A percentile compares a stretch with the other conserved stretches of the same genome.
phyloP scores from a whole-genome alignment of 2,329 filamentous ascomycete genomes.

The Pyrenochaeta sp. region DNA sequence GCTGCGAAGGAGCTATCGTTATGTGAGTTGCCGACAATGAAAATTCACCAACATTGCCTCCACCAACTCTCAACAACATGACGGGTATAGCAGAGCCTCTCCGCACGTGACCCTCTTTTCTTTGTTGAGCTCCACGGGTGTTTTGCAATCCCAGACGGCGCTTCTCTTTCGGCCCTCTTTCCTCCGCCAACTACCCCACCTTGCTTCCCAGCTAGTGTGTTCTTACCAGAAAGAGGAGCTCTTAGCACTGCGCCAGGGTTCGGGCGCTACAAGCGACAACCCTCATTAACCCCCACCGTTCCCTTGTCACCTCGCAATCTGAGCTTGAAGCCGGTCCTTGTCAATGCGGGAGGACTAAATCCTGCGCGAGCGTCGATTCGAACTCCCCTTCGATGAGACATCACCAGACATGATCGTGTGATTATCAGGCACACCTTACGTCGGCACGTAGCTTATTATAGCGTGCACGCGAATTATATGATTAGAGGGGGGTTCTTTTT shows the following conservation, averaged over 20 bases:
- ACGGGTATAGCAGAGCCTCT: background rate
- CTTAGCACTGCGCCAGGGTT: background rate
- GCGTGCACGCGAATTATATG: too few relatives aligned
- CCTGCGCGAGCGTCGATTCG: background rate
- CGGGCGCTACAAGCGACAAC: background rate
- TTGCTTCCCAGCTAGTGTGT: background rate
- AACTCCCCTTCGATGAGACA: too few relatives aligned
- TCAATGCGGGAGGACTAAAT: background rate
- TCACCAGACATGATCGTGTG: too few relatives aligned
- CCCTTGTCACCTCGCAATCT: background rate
- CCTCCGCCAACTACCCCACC: background rate
- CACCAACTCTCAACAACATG: background rate
- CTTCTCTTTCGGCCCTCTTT: background rate
- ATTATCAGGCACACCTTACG: too few relatives aligned
- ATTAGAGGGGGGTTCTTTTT: too few relatives aligned
- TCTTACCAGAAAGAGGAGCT: background rate
- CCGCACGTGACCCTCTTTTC: background rate
- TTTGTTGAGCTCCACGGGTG: background rate
- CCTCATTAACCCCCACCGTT: background rate
- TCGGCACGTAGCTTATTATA: too few relatives aligned
- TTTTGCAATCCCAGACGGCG: background rate
- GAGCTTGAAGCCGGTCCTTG: background rate
- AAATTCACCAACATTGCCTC: too few relatives aligned
- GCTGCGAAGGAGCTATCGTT: conserved; percentile 10
- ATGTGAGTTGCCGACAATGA: conserved; percentile 14